These are phyloP conservation scores for Arthroderma sp. DNA, from an alignment of 2,329 filamentous ascomycete genomes.

Conservation along the genomic window DNA sequence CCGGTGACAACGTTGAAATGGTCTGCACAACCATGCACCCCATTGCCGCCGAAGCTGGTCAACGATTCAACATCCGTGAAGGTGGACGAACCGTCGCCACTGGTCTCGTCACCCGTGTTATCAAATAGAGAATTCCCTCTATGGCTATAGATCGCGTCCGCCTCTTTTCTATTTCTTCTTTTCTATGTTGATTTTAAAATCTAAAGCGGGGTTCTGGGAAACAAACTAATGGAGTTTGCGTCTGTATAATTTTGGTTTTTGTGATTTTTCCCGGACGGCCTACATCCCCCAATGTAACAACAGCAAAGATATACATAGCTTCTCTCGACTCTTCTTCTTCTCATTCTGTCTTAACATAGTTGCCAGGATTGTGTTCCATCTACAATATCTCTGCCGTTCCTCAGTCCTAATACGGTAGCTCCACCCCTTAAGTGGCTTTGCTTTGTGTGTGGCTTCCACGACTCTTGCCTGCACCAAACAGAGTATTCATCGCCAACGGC, in stretches of 20 bases:
- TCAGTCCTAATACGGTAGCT: too few relatives aligned
- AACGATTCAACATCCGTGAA: constrained; percentile 97
- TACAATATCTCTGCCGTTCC: too few relatives aligned
- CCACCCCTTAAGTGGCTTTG: too few relatives aligned
- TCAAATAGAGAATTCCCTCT: constrained; percentile 28
- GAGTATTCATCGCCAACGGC: too few relatives aligned
- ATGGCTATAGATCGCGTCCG: neutral
- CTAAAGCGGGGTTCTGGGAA: constrained; percentile 6
- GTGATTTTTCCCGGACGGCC: constrained; percentile 2
- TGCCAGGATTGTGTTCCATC: too few relatives aligned
- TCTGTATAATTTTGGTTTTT: constrained; percentile 8
- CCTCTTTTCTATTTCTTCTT: neutral
- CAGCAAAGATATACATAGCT: constrained; percentile 6
- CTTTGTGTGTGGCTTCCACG: too few relatives aligned
- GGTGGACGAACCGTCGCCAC: constrained; percentile 83
- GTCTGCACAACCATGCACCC: constrained; percentile 72
- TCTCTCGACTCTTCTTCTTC: constrained; percentile 9
- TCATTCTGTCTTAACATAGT: neutral
- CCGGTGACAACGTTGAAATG: constrained; percentile 98
- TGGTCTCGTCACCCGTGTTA: constrained; percentile 64
- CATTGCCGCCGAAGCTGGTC: constrained; percentile 75
- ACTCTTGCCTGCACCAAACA: too few relatives aligned
- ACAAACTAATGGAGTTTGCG: constrained; percentile 9
- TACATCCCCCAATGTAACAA: neutral
- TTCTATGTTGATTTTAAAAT: constrained; percentile 3